A percentile compares a stretch with the other conserved stretches of the same genome.
Conservation (phyloP, 768 basidiomycete genomes). For the Candolleomyces eurysporus region DNA sequence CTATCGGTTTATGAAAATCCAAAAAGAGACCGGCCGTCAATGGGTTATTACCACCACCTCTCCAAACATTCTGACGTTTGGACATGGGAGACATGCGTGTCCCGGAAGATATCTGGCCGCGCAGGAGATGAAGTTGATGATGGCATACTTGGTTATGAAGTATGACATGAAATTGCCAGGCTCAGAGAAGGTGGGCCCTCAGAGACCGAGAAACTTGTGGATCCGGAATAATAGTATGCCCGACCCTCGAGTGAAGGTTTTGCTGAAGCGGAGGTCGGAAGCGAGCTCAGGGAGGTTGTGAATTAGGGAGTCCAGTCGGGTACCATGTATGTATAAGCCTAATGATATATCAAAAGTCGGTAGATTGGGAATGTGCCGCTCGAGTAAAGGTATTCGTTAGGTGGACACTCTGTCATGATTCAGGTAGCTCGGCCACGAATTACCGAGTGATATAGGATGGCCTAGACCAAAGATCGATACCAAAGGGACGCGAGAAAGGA, state of each 20-base stretch:
- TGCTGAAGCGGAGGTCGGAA: conserved; percentile 7
- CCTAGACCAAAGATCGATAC: no score
- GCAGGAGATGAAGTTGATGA: conserved; percentile 12
- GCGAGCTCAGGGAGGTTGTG: background rate
- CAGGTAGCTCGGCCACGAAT: no score
- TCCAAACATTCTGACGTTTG: conserved; percentile 31
- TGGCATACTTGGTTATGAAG: conserved; percentile 9
- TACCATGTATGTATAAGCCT: no score
- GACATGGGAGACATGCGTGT: conserved; percentile 33
- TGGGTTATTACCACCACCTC: conserved; percentile 25
- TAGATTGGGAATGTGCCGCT: no score
- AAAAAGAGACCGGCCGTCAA: conserved; percentile 17
- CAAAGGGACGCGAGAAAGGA: no score
- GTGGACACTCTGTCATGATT: no score
- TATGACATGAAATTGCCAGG: conserved; percentile 12
- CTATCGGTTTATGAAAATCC: conserved; percentile 34
- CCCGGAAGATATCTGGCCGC: conserved; percentile 22
- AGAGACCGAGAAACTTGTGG: conserved; percentile 9
- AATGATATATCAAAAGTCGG: no score
- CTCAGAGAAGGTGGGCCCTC: background rate
- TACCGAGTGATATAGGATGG: no score
- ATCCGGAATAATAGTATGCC: conserved; percentile 10
- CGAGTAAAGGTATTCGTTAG: no score
- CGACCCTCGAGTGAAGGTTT: conserved; percentile 8
- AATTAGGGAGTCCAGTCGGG: no score